phyloP scores from a whole-genome alignment of 2,329 filamentous ascomycete species.

The Grosmannia serpens region DNA sequence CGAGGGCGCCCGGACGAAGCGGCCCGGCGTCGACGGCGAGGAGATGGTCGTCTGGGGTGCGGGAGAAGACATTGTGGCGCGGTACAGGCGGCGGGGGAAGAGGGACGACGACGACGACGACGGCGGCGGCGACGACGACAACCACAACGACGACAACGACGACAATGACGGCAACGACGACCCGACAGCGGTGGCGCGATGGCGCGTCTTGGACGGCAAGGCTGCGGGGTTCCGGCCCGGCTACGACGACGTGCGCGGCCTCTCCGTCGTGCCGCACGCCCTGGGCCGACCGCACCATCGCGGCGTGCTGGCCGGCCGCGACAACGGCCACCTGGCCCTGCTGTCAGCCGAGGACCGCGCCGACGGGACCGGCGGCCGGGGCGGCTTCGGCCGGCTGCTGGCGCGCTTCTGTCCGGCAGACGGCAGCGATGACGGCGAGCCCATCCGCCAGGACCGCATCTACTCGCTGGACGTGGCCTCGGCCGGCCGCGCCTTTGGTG shows the following conservation, averaged over 20 bases:
- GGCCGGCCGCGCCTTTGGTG: not conserved
- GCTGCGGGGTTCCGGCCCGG: constrained; percentile 28
- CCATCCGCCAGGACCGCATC: constrained; percentile 41
- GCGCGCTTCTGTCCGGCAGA: constrained; percentile 40
- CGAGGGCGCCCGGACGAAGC: not conserved
- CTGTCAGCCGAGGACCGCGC: constrained; percentile 23
- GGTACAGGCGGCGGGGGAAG: constrained; percentile 20
- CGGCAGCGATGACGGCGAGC: constrained; percentile 51
- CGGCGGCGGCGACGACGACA: not conserved
- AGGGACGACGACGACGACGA: not conserved
- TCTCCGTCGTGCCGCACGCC: constrained; percentile 30
- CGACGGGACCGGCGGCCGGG: not conserved
- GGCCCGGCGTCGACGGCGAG: constrained; percentile 14
- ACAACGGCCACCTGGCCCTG: constrained; percentile 36
- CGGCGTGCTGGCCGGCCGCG: constrained; percentile 33
- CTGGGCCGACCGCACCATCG: constrained; percentile 14
- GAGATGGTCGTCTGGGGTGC: constrained; percentile 40
- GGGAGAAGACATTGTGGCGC: constrained; percentile 37
- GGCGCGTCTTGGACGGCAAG: constrained; percentile 28
- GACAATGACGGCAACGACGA: constrained; percentile 1
- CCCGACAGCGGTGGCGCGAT: constrained; percentile 12
- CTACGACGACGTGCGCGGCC: constrained; percentile 36
- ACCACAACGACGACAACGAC: constrained; percentile 2
- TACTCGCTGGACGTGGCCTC: constrained; percentile 21
- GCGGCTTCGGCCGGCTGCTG: constrained; percentile 6